These are phyloP conservation scores for Biancaea sappan DNA, from an alignment of 306 rosid genomes.

Conservation along the genomic window DNA sequence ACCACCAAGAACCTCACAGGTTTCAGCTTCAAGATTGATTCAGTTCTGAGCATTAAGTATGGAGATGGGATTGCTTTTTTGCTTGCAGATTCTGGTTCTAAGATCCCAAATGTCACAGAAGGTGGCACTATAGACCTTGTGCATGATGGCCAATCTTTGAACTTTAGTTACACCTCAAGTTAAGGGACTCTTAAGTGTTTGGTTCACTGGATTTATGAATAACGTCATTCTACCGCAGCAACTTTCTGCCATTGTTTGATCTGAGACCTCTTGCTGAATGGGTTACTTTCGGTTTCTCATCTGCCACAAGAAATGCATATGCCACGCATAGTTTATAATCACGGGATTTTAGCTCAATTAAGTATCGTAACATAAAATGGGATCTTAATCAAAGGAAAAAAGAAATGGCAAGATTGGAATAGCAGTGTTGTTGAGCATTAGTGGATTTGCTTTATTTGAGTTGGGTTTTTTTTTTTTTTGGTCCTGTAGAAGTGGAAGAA, in stretches of 20 bases:
- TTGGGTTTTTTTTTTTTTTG: neutral
- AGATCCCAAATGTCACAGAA: too few species aligned
- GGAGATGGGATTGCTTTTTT: too few species aligned
- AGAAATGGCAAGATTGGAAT: neutral
- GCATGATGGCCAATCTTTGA: too few species aligned
- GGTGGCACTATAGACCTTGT: too few species aligned
- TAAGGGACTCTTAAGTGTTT: slow-evolving; percentile 25
- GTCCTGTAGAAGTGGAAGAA: neutral
- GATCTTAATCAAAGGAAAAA: neutral
- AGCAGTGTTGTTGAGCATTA: neutral
- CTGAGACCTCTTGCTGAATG: slow-evolving; percentile 26
- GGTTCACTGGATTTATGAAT: slow-evolving; percentile 6
- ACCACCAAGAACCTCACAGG: too few species aligned
- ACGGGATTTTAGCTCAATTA: slow-evolving; percentile 6
- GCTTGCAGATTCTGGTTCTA: too few species aligned
- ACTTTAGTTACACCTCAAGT: too few species aligned
- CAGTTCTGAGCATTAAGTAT: too few species aligned
- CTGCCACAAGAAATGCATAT: neutral
- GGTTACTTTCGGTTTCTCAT: too few species aligned
- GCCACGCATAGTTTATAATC: neutral
- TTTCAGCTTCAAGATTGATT: too few species aligned
- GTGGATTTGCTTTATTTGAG: neutral
- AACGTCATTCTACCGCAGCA: neutral
- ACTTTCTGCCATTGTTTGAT: slow-evolving; percentile 7
- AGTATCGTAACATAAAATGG: neutral